Base-by-base conservation (phyloP, 2,329 filamentous ascomycete species). In the Sphaceloma murrayae region DNA sequence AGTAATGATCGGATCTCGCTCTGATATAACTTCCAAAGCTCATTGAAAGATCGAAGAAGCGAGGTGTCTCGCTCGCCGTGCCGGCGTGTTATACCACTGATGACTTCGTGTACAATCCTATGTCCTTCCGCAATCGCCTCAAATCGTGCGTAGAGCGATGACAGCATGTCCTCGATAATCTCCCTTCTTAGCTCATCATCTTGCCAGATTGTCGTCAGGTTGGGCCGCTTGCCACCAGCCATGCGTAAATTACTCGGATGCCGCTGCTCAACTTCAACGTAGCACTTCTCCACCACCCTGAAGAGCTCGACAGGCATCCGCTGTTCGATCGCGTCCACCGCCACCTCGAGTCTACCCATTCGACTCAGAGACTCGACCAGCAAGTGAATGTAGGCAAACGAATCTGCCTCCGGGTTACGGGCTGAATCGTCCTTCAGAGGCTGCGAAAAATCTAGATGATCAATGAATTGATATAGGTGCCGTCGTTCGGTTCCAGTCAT, bases 111-210 rank as follows among this genome's bases (percentile, higher is more conserved):
- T 46, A 96, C 79, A 0, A 95, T 81, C 31, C 93, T 81, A 58
- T 98, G 91, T 2, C 88, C 85, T 65, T 98, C 93, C 3, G 87
- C 86, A 52, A 98, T 96, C 5, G 91, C 85, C 62, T 96, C 91
- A 51, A 98, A 96, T 55, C 95, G 95, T 32, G 88, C 88, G 60
- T 93, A 98, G 1, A 98, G 64, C 0, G 86, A 89, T 78, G 83
- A 93, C 2, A 98, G 68, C 34, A 96, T 75, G 57, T 98, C 91
- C 52, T 91, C 84, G 38, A 98, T 81, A 19, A 95, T 85, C 54
- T 86, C 83, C 10, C 82, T 81, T 13, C 84, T 76, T n/a, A 45
- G 22, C 66, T 88, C 78, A 38, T 51, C 48, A 13, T 52, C 53
- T 30, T 60, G 55, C 11, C 50, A 53, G 16, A 57, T 53, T 14